Conservation (phyloP, 148 eudicot species). For the Pouteria glomerata region DNA sequence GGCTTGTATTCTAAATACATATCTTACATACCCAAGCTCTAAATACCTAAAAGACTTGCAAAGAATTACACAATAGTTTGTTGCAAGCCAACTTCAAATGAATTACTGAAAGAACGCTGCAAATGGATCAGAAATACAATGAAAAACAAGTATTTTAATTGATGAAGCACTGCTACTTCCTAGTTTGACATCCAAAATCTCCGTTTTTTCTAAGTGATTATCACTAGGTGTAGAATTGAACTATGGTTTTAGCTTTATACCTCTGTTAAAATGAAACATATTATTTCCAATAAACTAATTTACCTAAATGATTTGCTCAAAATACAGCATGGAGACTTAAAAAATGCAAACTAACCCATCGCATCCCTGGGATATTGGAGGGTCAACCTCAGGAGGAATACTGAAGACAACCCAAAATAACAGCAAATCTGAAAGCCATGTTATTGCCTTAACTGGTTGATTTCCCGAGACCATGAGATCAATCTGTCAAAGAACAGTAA, state of each 20-base stretch:
- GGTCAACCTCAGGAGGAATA: slow-evolving; percentile 57
- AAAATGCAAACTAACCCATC: slow-evolving; percentile 46
- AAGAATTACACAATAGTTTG: too few species aligned
- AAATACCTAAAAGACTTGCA: too few species aligned
- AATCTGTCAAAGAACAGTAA: slow-evolving; percentile 40
- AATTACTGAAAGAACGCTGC: too few species aligned
- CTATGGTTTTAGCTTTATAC: too few species aligned
- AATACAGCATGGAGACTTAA: too few species aligned
- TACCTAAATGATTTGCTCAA: not conserved
- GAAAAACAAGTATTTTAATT: too few species aligned
- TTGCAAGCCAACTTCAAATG: too few species aligned
- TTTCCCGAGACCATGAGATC: slow-evolving; percentile 93
- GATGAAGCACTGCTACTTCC: slow-evolving; percentile 3
- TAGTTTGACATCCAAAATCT: not conserved
- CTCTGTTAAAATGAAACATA: not conserved
- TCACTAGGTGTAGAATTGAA: not conserved
- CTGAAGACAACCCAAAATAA: slow-evolving; percentile 78
- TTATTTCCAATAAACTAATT: slow-evolving; percentile 1
- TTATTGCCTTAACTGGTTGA: slow-evolving; percentile 72
- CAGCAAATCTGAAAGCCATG: slow-evolving; percentile 50
- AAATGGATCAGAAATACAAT: too few species aligned
- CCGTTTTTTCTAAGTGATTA: not conserved
- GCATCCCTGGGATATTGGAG: slow-evolving; percentile 39
- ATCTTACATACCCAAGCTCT: too few species aligned
- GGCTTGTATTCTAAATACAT: too few species aligned